Percentiles rank a stretch among this genome's conserved stretches.
phyloP scores from a whole-genome alignment of 2,329 filamentous ascomycete species.

The Cercospora sojina region DNA sequence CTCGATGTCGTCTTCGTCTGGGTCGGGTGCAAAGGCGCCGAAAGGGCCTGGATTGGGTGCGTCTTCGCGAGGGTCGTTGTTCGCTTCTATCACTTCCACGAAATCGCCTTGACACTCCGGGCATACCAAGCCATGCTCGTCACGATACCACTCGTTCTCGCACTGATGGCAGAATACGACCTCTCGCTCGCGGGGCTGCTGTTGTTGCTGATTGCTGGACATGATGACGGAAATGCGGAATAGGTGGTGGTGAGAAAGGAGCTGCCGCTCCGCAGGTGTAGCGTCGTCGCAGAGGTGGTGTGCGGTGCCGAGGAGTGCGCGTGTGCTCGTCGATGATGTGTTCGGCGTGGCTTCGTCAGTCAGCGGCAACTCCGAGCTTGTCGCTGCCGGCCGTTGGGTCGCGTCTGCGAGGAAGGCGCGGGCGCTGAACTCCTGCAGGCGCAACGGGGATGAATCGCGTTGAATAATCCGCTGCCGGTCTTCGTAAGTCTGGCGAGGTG shows the following conservation, averaged over 20 bases:
- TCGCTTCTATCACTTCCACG: constrained; percentile 68
- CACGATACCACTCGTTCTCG: constrained; percentile 74
- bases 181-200: constrained; percentile 51
- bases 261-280: constrained; percentile 20
- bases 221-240: not conserved
- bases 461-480: not conserved
- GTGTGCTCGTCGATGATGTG: not conserved
- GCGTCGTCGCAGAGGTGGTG: not conserved
- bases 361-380: not conserved
- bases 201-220: constrained; percentile 16
- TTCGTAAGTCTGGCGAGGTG: not conserved
- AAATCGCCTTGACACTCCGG: constrained; percentile 76
- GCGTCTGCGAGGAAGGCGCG: not conserved
- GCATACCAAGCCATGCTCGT: constrained; percentile 68
- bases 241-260: constrained; percentile 10
- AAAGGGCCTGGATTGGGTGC: not conserved
- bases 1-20: constrained; percentile 48
- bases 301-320: not conserved
- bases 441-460: not conserved
- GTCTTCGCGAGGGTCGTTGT: constrained; percentile 62
- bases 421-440: not conserved
- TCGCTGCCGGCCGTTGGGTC: not conserved
- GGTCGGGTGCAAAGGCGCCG: constrained; percentile 43
- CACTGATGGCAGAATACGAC: constrained; percentile 86
- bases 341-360: not conserved